Conservation (phyloP, 2,329 filamentous ascomycete genomes). For the Didymosphaeria variabile region DNA sequence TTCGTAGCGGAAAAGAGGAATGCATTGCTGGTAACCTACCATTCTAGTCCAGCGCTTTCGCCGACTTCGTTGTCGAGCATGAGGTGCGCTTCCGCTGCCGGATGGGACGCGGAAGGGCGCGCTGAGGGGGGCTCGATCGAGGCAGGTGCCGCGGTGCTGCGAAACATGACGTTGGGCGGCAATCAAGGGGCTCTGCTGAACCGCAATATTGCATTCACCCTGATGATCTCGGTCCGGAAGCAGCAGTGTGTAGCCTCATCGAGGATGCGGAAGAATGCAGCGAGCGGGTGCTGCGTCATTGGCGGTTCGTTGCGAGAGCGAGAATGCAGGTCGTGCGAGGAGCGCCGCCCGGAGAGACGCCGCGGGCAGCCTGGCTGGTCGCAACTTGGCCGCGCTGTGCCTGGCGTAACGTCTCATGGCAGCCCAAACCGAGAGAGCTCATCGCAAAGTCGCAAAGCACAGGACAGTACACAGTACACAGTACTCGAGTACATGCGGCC, state of each 20-base stretch:
- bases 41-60: not conserved
- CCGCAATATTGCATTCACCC: not conserved
- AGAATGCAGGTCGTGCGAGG: conserved; percentile 25
- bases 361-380: conserved; percentile 8
- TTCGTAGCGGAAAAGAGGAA: no score
- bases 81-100: not conserved
- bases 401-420: not conserved
- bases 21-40: no score
- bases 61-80: not conserved
- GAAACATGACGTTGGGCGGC: conserved; percentile 3
- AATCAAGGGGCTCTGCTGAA: conserved; percentile 1
- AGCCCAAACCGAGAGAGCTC: not conserved
- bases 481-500: no score
- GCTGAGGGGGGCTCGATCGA: not conserved
- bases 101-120: conserved; percentile 6
- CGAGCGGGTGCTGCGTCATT: conserved; percentile 23
- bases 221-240: conserved; percentile 1
- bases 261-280: conserved; percentile 13
- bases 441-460: not conserved
- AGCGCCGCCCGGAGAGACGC: conserved; percentile 17
- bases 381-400: no score
- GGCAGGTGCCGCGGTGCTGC: conserved; percentile 10
- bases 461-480: not conserved
- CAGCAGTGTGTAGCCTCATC: conserved; percentile 9
- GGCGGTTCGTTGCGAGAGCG: conserved; percentile 19